phyloP scores from a whole-genome alignment of 768 basidiomycete species.

The Artomyces pyxidatus region DNA sequence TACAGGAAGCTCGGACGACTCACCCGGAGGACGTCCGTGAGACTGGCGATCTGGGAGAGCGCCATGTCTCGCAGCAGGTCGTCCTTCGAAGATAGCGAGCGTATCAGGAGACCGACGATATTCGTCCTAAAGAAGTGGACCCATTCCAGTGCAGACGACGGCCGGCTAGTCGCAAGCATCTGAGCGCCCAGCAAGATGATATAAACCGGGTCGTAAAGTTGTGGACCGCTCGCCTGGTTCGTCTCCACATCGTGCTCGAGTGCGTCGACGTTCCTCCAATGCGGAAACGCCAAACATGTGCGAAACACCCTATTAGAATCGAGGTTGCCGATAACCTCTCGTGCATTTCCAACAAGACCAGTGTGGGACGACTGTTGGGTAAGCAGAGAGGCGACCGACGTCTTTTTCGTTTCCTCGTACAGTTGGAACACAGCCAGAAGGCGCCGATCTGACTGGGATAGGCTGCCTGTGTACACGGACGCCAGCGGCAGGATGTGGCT shows the following conservation, averaged over 20 bases:
- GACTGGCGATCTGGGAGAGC: slow-evolving; percentile 47
- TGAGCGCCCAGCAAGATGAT: slow-evolving; percentile 58
- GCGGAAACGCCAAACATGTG: slow-evolving; percentile 66
- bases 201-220: slow-evolving; percentile 77
- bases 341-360: slow-evolving; percentile 33
- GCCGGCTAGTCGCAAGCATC: slow-evolving; percentile 51
- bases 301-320: slow-evolving; percentile 63
- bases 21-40: slow-evolving; percentile 61
- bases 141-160: slow-evolving; percentile 64
- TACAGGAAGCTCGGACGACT: slow-evolving; percentile 16
- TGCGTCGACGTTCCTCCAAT: slow-evolving; percentile 45
- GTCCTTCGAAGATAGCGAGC: slow-evolving; percentile 63
- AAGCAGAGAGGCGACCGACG: slow-evolving; percentile 58
- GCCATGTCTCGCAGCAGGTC: slow-evolving; percentile 51
- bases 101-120: slow-evolving; percentile 62
- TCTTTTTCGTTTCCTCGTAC: slow-evolving; percentile 64
- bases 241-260: slow-evolving; percentile 20
- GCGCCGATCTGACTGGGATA: slow-evolving; percentile 53
- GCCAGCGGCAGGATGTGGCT: slow-evolving; percentile 76
- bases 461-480: slow-evolving; percentile 64
- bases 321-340: slow-evolving; percentile 63
- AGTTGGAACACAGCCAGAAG: slow-evolving; percentile 71
- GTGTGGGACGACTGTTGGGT: slow-evolving; percentile 38
- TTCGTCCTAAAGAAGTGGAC: slow-evolving; percentile 82
- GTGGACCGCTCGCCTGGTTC: slow-evolving; percentile 24